A percentile compares a stretch with the other conserved stretches of the same genome.
These are phyloP conservation scores for Pestalotiopsis sp. DNA, from an alignment of 2,329 filamentous ascomycete species.

Conservation along the genomic window DNA sequence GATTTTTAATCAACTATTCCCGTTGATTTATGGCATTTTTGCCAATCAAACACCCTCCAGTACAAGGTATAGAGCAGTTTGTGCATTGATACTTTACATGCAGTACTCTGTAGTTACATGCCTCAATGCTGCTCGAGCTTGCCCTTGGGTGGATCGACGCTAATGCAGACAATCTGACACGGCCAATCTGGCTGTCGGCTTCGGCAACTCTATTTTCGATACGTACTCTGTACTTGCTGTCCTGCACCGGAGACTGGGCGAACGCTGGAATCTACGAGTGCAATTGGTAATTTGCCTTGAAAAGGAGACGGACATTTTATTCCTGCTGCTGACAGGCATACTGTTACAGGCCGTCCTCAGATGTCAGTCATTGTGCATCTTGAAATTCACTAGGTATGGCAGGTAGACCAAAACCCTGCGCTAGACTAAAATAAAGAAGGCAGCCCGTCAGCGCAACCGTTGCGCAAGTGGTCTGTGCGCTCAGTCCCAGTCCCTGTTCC, in stretches of 20 bases:
- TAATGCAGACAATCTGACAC: slow-evolving; percentile 17
- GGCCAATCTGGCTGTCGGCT: slow-evolving; percentile 11
- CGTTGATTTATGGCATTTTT: no score
- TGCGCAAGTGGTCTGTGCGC: neutral
- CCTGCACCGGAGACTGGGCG: slow-evolving; percentile 5
- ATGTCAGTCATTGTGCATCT: neutral
- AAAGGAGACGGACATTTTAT: no score
- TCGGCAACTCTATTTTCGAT: slow-evolving; percentile 20
- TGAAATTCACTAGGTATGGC: no score
- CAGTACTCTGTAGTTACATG: no score
- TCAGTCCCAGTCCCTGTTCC: neutral
- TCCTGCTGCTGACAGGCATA: no score
- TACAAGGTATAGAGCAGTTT: no score
- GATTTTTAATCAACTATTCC: no score
- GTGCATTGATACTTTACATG: no score
- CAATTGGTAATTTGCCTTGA: no score
- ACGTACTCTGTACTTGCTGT: neutral
- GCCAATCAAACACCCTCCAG: no score
- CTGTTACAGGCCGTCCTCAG: neutral
- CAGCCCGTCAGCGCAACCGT: neutral
- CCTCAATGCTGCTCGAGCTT: neutral
- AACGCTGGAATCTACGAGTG: neutral
- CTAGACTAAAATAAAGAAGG: neutral
- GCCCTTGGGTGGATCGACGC: slow-evolving; percentile 17
- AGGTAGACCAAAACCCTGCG: neutral